Evolutionary conservation across 345 rosid genomes (phyloP), one percentile per base, ranked within the genome.

Genomic region (Microcos paniculata): DNA sequence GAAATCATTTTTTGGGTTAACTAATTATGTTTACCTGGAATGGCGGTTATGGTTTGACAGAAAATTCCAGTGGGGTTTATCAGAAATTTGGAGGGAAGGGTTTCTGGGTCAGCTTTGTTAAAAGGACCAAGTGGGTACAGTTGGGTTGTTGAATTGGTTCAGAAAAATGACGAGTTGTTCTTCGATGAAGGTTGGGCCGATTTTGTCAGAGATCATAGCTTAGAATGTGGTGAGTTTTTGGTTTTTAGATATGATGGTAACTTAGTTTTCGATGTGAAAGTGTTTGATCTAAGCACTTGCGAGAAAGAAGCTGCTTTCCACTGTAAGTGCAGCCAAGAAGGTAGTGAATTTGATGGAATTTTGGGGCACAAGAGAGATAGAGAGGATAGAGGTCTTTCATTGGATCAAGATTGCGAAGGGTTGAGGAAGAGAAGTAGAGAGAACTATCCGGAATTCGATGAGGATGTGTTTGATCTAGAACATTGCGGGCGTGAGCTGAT

Each of bases 181-280:
- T 80, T 90, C 12, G 78, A 71, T 71, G 57, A 71, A 64, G 91
- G 89, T 14, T 90, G 93, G 93, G 61, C 80, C 12, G 78, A 75
- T 15, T 87, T 88, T 79, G 84, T 84, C 56, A 75, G 80, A 65
- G 91, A 86, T 70, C 82, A 90, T 77, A 73, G 62, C 49, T 40
- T 90, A 55, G 83, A 80, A 59, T 73, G 84, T n/a, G 91, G 93
- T 1, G 90, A 90, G 59, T 72, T 83, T 67, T 78, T 84, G 84
- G 87, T 90, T 76, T 88, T 90, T 58, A 82, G 89, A 80, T 86
- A 90, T 79, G 79, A 85, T 71, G 88, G 90, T 26, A 73, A 86
- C 76, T 78, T 86, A 81, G 78, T 80, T 75, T 90, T 88, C 61
- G 75, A 82, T 28, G 90, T 90, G 57, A 88, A 86, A 86, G 76